Percentiles rank a stretch among this genome's conserved stretches.
Evolutionary conservation across 2,329 filamentous ascomycete species (phyloP).

Genomic region (Xylaria polymorpha): DNA sequence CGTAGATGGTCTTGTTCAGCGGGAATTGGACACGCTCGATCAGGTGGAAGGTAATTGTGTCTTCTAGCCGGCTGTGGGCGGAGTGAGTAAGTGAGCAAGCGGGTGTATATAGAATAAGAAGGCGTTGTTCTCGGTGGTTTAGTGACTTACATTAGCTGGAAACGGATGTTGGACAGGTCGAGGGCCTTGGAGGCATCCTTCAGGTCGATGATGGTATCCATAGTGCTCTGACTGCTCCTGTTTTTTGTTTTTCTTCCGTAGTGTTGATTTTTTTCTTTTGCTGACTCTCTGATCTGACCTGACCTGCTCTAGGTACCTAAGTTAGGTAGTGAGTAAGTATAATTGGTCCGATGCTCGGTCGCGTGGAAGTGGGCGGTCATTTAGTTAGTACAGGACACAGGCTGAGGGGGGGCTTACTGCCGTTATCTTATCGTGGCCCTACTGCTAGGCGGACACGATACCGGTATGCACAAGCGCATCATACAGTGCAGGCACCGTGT

Average conservation of each 20-base stretch:
- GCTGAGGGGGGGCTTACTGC: not conserved
- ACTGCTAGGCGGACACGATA: not conserved
- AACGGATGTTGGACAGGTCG: constrained; percentile 91
- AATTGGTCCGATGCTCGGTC: constrained; percentile 23
- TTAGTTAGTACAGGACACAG: not conserved
- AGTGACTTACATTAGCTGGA: constrained; percentile 82
- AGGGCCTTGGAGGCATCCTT: constrained; percentile 86
- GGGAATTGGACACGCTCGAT: constrained; percentile 99
- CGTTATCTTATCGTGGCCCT: constrained; percentile 26
- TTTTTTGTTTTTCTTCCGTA: not conserved
- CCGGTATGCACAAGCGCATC: constrained; percentile 23
- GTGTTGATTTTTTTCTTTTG: constrained; percentile 7
- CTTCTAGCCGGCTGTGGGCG: constrained; percentile 82
- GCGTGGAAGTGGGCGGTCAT: not conserved
- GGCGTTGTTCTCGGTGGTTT: constrained; percentile 18
- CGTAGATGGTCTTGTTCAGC: constrained; percentile 88
- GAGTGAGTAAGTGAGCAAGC: constrained; percentile 7
- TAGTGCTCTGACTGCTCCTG: constrained; percentile 53
- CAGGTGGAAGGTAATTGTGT: constrained; percentile 96
- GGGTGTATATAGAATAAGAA: not conserved
- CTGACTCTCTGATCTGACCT: constrained; percentile 11
- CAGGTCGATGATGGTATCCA: constrained; percentile 93
- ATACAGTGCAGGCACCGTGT: constrained; percentile 8
- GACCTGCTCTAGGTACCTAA: too few relatives aligned
- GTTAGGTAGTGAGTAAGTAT: too few relatives aligned